Conservation (phyloP, 306 rosid species). For the Malus orientalis region DNA sequence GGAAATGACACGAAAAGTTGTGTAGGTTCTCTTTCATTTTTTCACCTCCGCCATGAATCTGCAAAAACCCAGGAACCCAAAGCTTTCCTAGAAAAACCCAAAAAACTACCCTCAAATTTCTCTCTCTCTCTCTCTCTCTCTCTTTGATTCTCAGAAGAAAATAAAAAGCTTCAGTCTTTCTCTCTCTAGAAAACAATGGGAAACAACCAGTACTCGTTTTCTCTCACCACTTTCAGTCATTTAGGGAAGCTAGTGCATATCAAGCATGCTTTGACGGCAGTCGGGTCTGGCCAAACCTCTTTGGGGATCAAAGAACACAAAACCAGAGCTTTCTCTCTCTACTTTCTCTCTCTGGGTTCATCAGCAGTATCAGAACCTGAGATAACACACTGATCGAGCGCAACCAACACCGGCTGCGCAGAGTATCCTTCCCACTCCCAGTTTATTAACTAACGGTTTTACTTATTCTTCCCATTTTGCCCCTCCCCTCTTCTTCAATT, state of each 20-base stretch:
- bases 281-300: slow-evolving; percentile 95
- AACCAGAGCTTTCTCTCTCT: background rate
- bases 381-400: background rate
- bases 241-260: slow-evolving; percentile 96
- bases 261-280: slow-evolving; percentile 95
- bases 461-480: slow-evolving; percentile 30
- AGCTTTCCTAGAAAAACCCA: no score
- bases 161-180: background rate
- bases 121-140: background rate
- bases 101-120: no score
- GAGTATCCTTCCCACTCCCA: background rate
- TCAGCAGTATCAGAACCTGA: background rate
- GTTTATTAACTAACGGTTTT: slow-evolving; percentile 64
- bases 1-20: no score
- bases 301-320: slow-evolving; percentile 66
- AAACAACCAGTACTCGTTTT: slow-evolving; percentile 44
- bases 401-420: slow-evolving; percentile 12
- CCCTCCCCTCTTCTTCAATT: slow-evolving; percentile 14
- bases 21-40: no score
- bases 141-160: background rate
- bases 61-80: no score
- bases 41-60: no score
- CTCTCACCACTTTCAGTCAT: slow-evolving; percentile 69
- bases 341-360: slow-evolving; percentile 8
- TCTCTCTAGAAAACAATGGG: slow-evolving; percentile 32